Base-by-base conservation (phyloP, 495 filamentous ascomycete genomes). In the Echria macrotheca region DNA sequence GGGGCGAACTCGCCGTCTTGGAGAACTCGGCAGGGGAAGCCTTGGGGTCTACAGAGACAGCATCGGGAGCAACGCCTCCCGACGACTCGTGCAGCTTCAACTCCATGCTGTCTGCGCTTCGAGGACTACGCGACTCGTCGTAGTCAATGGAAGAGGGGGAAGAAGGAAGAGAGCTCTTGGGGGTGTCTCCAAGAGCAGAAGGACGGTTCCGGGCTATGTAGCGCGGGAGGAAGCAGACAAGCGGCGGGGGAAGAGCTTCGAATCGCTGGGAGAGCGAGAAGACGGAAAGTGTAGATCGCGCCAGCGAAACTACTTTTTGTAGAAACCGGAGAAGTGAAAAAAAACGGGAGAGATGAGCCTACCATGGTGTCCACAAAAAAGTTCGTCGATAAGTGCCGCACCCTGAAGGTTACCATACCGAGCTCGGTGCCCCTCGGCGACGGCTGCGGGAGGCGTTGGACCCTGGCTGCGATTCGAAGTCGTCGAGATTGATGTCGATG, bases 1-100 rank as follows among this genome's bases (percentile, higher is more conserved):
- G 83, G 12, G 85, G 81, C 29, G 85, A 64, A 53, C 70, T 77
- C 39, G 78, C 72, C 4, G 79, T 59, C 54, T 65, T 68, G 22
- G 57, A 64, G 47, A 69, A 60, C 37, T 54, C 55, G 53, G 53
- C 52, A 38, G 60, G 59, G 22, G 58, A 40, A 0, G 29, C 28
- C 11, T 37, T 50, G 33, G 44, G 50, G 37, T 35, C 44, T 15
- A 38, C 40, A 6, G 25, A n/a, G 8, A 37, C 44, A n/a, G 36
- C 19, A 24, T 12, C 46, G 1, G 42, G 50, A 50, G 35, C 48
- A 25, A 38, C 15, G 44, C 56, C 56, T 39, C 60, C 60, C 5
- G 60, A 39, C 39, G 50, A 21, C n/a, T 55, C 53, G 5, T 59
- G 53, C 26, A 50, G 48, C 49, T 57, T 61, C 45, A 64, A 44